Evolutionary conservation across 108 stramenopile genomes (phyloP).

Genomic region (Fragilaria radians): DNA sequence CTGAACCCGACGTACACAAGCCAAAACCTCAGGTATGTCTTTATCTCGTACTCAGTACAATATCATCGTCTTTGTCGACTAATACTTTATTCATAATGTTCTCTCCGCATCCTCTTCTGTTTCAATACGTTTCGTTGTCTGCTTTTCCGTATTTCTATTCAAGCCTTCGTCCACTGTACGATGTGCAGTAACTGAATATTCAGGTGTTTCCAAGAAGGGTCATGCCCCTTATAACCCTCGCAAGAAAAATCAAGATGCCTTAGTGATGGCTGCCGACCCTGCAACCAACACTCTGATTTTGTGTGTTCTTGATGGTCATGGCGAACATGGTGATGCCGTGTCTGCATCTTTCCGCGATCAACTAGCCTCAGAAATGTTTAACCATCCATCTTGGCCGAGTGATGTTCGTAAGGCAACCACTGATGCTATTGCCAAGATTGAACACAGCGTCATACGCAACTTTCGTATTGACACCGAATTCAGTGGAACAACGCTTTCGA

Average conservation of each 20-base stretch:
- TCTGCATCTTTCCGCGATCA: constrained; percentile 86
- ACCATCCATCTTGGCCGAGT: constrained; percentile 73
- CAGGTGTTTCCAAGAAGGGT: constrained; percentile 95
- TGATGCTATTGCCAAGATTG: constrained; percentile 86
- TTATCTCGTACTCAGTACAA: background rate
- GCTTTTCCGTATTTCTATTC: no score
- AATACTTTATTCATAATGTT: background rate
- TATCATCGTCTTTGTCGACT: background rate
- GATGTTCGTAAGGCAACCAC: constrained; percentile 68
- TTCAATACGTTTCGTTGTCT: no score
- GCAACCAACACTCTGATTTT: constrained; percentile 87
- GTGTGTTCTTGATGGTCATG: constrained; percentile 96
- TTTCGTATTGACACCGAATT: constrained; percentile 93
- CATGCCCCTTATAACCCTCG: constrained; percentile 98
- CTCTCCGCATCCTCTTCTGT: background rate
- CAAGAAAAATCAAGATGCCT: constrained; percentile 98
- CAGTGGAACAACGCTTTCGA: constrained; percentile 92
- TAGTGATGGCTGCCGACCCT: constrained; percentile 94
- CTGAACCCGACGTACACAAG: background rate
- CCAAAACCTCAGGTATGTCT: background rate
- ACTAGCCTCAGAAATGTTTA: constrained; percentile 83
- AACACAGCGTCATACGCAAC: constrained; percentile 82
- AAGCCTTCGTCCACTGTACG: constrained; percentile 21
- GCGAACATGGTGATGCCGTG: constrained; percentile 94
- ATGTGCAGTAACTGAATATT: constrained; percentile 90